Base-by-base conservation (phyloP, 1,284 basidiomycete species). In the Moesziomyces aphidis region DNA sequence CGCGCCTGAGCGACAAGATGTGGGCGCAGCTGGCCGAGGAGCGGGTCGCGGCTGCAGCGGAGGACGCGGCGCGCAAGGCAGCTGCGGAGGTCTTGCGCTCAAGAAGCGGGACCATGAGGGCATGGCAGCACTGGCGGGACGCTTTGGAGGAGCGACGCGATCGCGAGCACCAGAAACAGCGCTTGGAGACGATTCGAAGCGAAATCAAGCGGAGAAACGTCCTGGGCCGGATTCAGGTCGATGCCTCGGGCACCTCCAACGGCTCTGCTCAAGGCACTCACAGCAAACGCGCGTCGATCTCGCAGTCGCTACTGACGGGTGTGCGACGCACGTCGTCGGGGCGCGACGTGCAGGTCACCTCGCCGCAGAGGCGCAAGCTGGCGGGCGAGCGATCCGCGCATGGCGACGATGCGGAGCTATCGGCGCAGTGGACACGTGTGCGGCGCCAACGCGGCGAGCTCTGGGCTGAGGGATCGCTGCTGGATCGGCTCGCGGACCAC, bases 381-480 rank as follows among this genome's bases (percentile, higher is more conserved):
- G 31, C 31, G 9, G 70, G 43, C 10, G 50, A 60, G 43, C 54
- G 60, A 10, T 10, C 39, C 15, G 39, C 13, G 10, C 49, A 22
- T 1, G 48, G 26, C 3, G 52, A 34, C 9, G 65, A 73, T 44
- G 61, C 54, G 10, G 65, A 48, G 4, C 43, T 73, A 13, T 48
- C 55, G 28, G 63, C 56, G 21, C 28, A 54, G 36, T 66, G 61
- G 61, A 61, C 59, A 5, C 45, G 44, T 5, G 55, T 57, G 1
- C 55, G 57, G 11, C 59, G 56, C 6, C 53, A 67, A 55, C 62
- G 75, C 48, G 48, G 48, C 21, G 46, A 59, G 22, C 66, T 77
- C 1, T 77, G 75, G 75, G 61, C 58, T 3, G 57, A 66, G 24
- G 64, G 63, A 0, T 65, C 68, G 7, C 52, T 75, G 17, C 65